Base-by-base conservation (phyloP, 495 filamentous ascomycete genomes). In the Penicillium ochrochloron region DNA sequence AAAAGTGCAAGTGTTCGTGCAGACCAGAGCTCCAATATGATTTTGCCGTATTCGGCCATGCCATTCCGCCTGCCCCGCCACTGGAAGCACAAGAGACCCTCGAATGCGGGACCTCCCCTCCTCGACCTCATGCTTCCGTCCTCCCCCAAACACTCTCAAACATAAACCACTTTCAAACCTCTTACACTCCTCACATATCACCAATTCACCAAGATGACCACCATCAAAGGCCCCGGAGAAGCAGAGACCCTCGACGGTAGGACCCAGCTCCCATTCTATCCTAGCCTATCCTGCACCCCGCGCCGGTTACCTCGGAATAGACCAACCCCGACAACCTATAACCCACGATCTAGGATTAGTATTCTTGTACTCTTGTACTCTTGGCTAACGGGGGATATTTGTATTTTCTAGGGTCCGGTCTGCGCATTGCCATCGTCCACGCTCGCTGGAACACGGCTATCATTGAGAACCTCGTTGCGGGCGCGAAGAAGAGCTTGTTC, bases 351-450 rank as follows among this genome's bases (percentile, higher is more conserved):
- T 27, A 27, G 25, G 25, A 27, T 27, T 27, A 27, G 2, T 2
- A 27, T 27, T 27, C 25, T 27, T 27, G 25, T 27, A 27, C 4
- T 27, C 25, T 27, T 27, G 25, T 27, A 4, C 4, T 46, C 42
- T 19, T 33, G 27, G 23, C 34, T 50, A 52, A 63, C 35, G 64
- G 17, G 58, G 29, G 19, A 23, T 37, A 27, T 46, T 66, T 29
- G 54, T 44, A 6, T 3, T 37, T 53, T 10, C 9, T 56, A 90
- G 95, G 95, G 71, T 90, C 90, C 69, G 84, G 82, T 64, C 86
- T 99, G 64, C 92, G 95, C 67, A 89, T 99, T 72, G 94, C 90
- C 59, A 97, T 99, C 70, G 86, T 99, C 34, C 95, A 97, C 78
- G 95, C 94, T 27, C 88, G 95, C 65, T 99, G 95, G 95, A 99